A percentile compares a stretch with the other conserved stretches of the same genome.
Conservation (phyloP, 2,329 filamentous ascomycete species). For the Hypoxylon sp. region DNA sequence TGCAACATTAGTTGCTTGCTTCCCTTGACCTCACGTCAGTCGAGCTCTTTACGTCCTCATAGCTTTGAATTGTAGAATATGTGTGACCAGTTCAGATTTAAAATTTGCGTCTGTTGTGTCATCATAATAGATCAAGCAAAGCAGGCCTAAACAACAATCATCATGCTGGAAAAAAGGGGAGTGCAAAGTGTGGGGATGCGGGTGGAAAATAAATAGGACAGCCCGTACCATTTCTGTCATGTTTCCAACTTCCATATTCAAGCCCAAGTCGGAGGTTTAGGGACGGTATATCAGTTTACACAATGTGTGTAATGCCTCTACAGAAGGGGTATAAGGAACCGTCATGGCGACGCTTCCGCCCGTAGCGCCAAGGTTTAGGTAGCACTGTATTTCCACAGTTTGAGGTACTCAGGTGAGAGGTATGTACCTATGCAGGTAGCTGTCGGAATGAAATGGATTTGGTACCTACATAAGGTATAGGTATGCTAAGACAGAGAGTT, state of each 20-base stretch:
- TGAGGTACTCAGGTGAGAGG: too few relatives aligned
- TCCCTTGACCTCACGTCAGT: not conserved
- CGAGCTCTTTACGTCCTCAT: not conserved
- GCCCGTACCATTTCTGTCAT: not conserved
- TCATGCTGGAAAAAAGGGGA: constrained; percentile 18
- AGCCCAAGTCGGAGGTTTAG: too few relatives aligned
- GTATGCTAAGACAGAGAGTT: not conserved
- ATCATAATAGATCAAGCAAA: constrained; percentile 44
- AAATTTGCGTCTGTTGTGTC: constrained; percentile 28
- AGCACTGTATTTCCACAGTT: not conserved
- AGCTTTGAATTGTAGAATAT: not conserved
- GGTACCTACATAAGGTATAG: too few relatives aligned
- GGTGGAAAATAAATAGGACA: not conserved
- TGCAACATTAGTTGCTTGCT: not conserved
- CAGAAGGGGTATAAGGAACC: too few relatives aligned
- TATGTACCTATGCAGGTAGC: not conserved
- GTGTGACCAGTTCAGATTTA: constrained; percentile 25
- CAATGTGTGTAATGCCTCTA: not conserved
- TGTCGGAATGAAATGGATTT: not conserved
- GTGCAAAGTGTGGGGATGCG: not conserved
- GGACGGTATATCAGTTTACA: not conserved
- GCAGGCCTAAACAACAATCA: constrained; percentile 44
- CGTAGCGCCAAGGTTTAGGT: not conserved
- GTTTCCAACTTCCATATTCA: not conserved
- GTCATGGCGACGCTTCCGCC: not conserved